Base-by-base conservation (phyloP, 192 early-diverging fungal genomes). In the Linnemannia elongata region DNA sequence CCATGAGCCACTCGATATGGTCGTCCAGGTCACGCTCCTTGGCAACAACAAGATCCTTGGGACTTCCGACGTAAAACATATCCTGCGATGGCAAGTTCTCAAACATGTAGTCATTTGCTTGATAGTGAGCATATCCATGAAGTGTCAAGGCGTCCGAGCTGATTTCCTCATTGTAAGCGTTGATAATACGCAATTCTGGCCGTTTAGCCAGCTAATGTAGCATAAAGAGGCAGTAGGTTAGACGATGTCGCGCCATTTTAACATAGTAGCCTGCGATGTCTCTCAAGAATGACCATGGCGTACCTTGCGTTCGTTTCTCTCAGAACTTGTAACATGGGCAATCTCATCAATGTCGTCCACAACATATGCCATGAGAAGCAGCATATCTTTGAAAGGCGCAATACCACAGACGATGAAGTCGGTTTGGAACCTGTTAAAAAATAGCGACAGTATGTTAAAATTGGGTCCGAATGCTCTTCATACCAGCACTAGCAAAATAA, bases 31-130 rank as follows among this genome's bases (percentile, higher is more conserved):
- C 97, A n/a, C 98, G 92, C 4, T 96, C 96, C 38, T 93, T 93
- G 8, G 98, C 98, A 7, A 96, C 90, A 30, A 99, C 93, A 38
- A 99, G 93, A 89, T 99, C 97, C 87, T 98, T 98, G 6, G 99
- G 99, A 24, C 96, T 97, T 42, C 97, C 91, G 22, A 99, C 92
- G 82, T 97, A 99, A 88, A 96, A 99, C 77, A 95, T 94, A 71
- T 96, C 94, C 63, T 98, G 95, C 15, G 91, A 83, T 18, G 88
- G 83, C 44, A 92, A 89, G 80, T 90, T 90, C 60, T 95, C 96
- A 73, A 99, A 91, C 30, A 92, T 92, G 85, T 99, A 99, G 82
- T 99, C 98, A 82, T 99, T 98, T 54, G 97, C 94, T 85, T 97
- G 96, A 82, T 97, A 97, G 55, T 96, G 92, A 69, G 94, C 93